These are phyloP conservation scores for Ceratobasidium sp. DNA, from an alignment of 1,284 basidiomycete genomes.

Conservation along the genomic window DNA sequence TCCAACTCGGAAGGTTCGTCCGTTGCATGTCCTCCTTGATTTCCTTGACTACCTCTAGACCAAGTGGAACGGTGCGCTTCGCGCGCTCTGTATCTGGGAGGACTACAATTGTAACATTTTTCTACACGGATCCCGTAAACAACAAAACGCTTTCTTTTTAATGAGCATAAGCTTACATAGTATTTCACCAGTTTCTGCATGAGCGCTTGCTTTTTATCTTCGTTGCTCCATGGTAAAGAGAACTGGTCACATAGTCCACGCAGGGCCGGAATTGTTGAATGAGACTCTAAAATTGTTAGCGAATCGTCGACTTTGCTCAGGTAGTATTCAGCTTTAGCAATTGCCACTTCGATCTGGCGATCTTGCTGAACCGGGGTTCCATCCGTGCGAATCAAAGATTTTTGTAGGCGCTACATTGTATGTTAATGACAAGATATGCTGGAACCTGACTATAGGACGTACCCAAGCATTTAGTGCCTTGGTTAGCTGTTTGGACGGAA, in stretches of 20 bases:
- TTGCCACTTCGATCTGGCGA: too few relatives aligned
- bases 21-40: conserved; percentile 27
- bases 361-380: too few relatives aligned
- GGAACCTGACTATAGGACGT: background rate
- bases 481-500: background rate
- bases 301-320: background rate
- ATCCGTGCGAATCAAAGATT: too few relatives aligned
- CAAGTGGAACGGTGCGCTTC: too few relatives aligned
- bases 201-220: background rate
- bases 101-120: background rate
- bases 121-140: background rate
- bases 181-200: background rate
- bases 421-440: background rate
- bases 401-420: too few relatives aligned
- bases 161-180: background rate
- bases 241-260: background rate
- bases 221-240: background rate
- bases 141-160: too few relatives aligned
- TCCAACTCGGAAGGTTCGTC: conserved; percentile 36
- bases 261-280: background rate
- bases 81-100: background rate
- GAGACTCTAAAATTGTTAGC: background rate
- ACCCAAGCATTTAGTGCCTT: background rate
- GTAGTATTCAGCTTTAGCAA: too few relatives aligned
- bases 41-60: conserved; percentile 7